Evolutionary conservation across 2,329 filamentous ascomycete genomes (phyloP).

Genomic region (Exophiala phaeomuriformis): DNA sequence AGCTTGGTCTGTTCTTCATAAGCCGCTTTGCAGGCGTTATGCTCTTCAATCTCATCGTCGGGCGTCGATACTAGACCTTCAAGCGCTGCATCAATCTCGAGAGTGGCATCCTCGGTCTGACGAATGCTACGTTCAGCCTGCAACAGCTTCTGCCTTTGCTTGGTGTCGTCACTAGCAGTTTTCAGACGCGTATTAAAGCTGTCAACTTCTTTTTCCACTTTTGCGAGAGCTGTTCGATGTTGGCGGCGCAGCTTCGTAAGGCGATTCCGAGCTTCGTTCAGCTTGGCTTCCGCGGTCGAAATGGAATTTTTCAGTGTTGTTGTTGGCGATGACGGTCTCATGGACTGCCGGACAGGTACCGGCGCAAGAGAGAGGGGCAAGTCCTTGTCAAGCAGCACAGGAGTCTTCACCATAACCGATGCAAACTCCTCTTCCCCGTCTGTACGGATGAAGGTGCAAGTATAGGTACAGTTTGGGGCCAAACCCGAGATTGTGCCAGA

Average conservation of each 20-base stretch:
- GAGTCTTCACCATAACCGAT: slow-evolving; percentile 56
- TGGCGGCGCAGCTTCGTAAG: slow-evolving; percentile 55
- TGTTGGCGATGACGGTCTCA: slow-evolving; percentile 57
- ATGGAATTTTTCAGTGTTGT: slow-evolving; percentile 61
- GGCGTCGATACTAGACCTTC: slow-evolving; percentile 52
- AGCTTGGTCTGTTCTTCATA: slow-evolving; percentile 50
- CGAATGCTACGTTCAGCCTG: slow-evolving; percentile 57
- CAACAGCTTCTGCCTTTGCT: slow-evolving; percentile 54
- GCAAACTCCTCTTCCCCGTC: slow-evolving; percentile 53
- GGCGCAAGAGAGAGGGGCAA: slow-evolving; percentile 44
- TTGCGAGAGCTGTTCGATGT: slow-evolving; percentile 51
- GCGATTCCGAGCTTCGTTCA: slow-evolving; percentile 53
- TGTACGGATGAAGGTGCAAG: slow-evolving; percentile 54
- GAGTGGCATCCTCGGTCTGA: slow-evolving; percentile 57
- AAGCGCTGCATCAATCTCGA: slow-evolving; percentile 47
- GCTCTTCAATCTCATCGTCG: slow-evolving; percentile 48
- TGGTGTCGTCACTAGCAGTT: slow-evolving; percentile 54
- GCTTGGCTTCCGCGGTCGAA: slow-evolving; percentile 52
- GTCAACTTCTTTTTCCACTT: slow-evolving; percentile 56
- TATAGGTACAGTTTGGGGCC: slow-evolving; percentile 57
- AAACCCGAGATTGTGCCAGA: slow-evolving; percentile 58
- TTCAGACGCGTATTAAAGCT: slow-evolving; percentile 51
- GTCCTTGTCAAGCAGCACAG: slow-evolving; percentile 51
- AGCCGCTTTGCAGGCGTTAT: slow-evolving; percentile 45
- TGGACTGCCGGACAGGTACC: slow-evolving; percentile 49